These are phyloP conservation scores for Blastobotrys muscicola DNA, from an alignment of 805 yeast genomes.

Conservation along the genomic window DNA sequence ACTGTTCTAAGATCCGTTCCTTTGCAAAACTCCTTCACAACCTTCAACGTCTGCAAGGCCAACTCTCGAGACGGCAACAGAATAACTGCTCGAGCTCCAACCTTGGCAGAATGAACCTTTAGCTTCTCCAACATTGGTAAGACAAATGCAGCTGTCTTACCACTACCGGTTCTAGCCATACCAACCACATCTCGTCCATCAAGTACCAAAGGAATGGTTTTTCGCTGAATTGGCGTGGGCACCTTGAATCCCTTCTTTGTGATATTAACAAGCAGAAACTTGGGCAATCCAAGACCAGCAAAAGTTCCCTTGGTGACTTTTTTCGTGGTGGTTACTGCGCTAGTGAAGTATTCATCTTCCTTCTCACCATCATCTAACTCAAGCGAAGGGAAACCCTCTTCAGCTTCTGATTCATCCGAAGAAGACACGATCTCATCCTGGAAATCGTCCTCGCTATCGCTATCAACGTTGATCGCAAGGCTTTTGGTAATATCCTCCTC, in stretches of 20 bases:
- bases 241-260: constrained; percentile 79
- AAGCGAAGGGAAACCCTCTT: constrained; percentile 29
- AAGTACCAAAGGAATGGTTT: constrained; percentile 83
- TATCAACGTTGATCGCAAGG: no score
- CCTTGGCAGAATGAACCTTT: constrained; percentile 73
- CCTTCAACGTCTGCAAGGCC: constrained; percentile 86
- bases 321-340: constrained; percentile 11
- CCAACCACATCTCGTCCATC: constrained; percentile 92
- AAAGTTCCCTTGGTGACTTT: constrained; percentile 52
- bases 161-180: constrained; percentile 99
- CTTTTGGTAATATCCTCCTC: no score
- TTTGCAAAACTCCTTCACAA: constrained; percentile 75
- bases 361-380: constrained; percentile 33
- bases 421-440: constrained; percentile 30
- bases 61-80: constrained; percentile 93
- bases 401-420: constrained; percentile 37
- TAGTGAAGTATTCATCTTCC: constrained; percentile 10
- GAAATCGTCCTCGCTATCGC: constrained; percentile 19
- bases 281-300: constrained; percentile 82
- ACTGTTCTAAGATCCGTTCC: constrained; percentile 78
- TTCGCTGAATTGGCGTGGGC: constrained; percentile 97
- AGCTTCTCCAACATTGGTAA: constrained; percentile 82
- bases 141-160: constrained; percentile 96
- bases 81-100: constrained; percentile 82
- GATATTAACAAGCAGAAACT: constrained; percentile 58